phyloP scores from a whole-genome alignment of 73 alveolate genomes.

The Blepharisma japonicum region DNA sequence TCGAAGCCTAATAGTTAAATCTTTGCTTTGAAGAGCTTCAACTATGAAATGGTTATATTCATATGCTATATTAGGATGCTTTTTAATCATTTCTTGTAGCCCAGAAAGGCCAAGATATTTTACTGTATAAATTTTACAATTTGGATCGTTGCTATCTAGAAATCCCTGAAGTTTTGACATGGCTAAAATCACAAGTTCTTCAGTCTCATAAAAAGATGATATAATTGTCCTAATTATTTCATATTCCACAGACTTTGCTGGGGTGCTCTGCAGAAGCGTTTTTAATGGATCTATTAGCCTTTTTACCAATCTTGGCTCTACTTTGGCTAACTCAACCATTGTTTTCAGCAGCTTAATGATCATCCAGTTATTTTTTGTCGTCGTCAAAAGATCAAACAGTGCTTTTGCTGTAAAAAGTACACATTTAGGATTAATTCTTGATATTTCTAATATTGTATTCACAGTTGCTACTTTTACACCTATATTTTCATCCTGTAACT shows the following conservation, averaged over 20 bases:
- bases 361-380: conserved; percentile 57
- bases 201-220: neutral
- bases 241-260: conserved; percentile 59
- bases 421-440: conserved; percentile 49
- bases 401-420: conserved; percentile 52
- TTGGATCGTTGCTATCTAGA: conserved; percentile 27
- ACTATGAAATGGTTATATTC: neutral
- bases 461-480: conserved; percentile 60
- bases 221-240: conserved; percentile 48
- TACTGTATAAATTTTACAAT: conserved; percentile 15
- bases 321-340: conserved; percentile 44
- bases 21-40: conserved; percentile 28
- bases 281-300: conserved; percentile 43
- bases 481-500: conserved; percentile 39
- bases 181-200: neutral
- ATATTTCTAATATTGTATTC: conserved; percentile 48
- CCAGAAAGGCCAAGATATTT: conserved; percentile 10
- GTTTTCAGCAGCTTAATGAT: conserved; percentile 33
- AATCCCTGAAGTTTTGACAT: neutral
- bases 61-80: neutral
- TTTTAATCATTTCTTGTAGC: neutral
- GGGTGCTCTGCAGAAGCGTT: conserved; percentile 36
- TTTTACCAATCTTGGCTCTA: conserved; percentile 47
- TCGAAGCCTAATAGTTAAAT: conserved; percentile 11
- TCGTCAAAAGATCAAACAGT: conserved; percentile 35